A percentile compares a stretch with the other conserved stretches of the same genome.
Evolutionary conservation across 257 asterid species (phyloP).

Genomic region (Paulownia fortunei): DNA sequence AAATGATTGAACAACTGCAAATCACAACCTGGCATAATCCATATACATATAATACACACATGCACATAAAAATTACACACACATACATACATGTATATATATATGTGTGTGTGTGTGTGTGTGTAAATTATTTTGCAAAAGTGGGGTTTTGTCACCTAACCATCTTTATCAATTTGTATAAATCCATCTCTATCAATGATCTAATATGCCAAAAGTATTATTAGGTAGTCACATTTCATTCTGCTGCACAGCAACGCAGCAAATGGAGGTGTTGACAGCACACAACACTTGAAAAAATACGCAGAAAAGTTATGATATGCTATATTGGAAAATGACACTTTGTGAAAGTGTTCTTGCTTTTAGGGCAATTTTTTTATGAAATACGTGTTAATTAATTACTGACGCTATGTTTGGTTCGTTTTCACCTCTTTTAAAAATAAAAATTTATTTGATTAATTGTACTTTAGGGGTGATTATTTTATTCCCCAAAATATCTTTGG

Average conservation of each 20-base stretch:
- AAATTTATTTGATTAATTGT: too few species aligned
- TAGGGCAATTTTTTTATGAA: not conserved
- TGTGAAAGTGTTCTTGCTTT: not conserved
- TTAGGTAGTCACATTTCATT: slow-evolving; percentile 31
- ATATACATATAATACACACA: slow-evolving; percentile 9
- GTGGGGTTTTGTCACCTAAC: slow-evolving; percentile 34
- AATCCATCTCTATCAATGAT: slow-evolving; percentile 38
- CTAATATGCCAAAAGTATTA: slow-evolving; percentile 45
- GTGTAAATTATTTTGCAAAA: not conserved
- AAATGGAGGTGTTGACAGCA: slow-evolving; percentile 31
- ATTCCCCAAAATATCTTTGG: too few species aligned
- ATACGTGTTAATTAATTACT: not conserved
- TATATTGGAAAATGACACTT: not conserved
- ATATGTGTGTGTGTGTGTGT: not conserved
- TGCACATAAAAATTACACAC: not conserved
- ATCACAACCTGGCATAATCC: slow-evolving; percentile 38
- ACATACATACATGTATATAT: not conserved
- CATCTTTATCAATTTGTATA: slow-evolving; percentile 18
- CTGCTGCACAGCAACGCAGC: slow-evolving; percentile 23
- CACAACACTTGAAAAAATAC: not conserved
- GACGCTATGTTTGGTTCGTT: too few species aligned
- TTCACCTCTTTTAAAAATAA: too few species aligned
- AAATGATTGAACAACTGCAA: slow-evolving; percentile 40
- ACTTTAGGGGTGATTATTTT: too few species aligned
- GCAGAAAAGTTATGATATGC: not conserved